Evolutionary conservation across 768 basidiomycete species (phyloP).

Genomic region (Calocybe gangraenosa): DNA sequence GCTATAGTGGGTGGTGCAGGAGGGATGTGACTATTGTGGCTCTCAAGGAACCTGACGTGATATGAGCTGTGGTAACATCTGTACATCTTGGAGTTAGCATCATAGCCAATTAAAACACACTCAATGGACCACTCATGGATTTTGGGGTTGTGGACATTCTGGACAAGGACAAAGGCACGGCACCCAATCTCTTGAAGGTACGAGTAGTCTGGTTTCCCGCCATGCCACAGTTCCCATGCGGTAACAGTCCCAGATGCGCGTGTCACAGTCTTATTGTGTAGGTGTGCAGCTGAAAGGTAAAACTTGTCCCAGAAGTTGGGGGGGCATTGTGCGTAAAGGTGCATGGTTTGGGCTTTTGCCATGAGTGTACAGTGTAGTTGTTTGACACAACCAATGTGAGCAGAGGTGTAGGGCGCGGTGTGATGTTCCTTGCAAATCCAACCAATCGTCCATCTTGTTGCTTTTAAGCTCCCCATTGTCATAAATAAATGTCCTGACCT

Average conservation of each 20-base stretch:
- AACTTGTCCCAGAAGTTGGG: slow-evolving; percentile 26
- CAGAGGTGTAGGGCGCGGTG: slow-evolving; percentile 25
- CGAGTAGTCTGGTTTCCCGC: slow-evolving; percentile 21
- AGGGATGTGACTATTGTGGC: slow-evolving; percentile 9
- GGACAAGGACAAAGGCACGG: slow-evolving; percentile 28
- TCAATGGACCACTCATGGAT: slow-evolving; percentile 20
- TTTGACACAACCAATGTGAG: slow-evolving; percentile 31
- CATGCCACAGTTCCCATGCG: slow-evolving; percentile 20
- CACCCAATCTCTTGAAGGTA: slow-evolving; percentile 30
- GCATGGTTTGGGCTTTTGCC: slow-evolving; percentile 23
- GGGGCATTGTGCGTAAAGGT: slow-evolving; percentile 17
- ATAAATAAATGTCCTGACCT: neutral
- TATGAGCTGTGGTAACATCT: slow-evolving; percentile 23
- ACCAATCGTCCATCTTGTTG: slow-evolving; percentile 12
- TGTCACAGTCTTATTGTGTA: slow-evolving; percentile 9
- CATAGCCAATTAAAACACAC: slow-evolving; percentile 36
- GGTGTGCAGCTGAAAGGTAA: slow-evolving; percentile 18
- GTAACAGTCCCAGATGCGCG: slow-evolving; percentile 8
- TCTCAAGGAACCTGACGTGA: slow-evolving; percentile 24
- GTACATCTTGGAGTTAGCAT: slow-evolving; percentile 27
- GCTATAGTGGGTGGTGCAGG: neutral
- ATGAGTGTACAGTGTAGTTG: slow-evolving; percentile 25
- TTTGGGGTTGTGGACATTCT: slow-evolving; percentile 26
- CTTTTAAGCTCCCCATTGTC: slow-evolving; percentile 22
- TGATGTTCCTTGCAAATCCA: slow-evolving; percentile 6